Evolutionary conservation across 345 rosid species (phyloP), one percentile per base, ranked within the genome.

Genomic region (Stellera chamaejasme): DNA sequence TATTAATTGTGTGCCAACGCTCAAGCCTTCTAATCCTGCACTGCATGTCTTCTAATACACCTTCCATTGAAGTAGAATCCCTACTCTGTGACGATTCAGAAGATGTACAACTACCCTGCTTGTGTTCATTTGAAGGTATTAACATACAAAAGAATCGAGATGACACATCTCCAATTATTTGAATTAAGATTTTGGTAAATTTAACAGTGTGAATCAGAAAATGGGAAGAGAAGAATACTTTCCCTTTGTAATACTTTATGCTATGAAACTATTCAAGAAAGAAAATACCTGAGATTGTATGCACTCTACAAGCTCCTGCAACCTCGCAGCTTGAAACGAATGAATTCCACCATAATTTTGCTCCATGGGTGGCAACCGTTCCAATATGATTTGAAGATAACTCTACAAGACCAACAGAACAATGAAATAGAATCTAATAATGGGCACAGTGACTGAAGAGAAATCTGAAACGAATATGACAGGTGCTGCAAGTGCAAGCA

Each of bases 331-430:
- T 74, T 94, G 96, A 36, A 74, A 93, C 39, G 77, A 52, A 61
- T 80, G 95, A 58, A 90, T 82, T 45, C 95, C 97, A 48, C 69
- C 77, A 55, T 86, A 85, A 68, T 76, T 90, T 71, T 85, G 78
- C 70, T 82, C 95, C 23, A 63, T 59, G 47, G 86, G 74, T 5
- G 95, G 96, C 55, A 87, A 64, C 56, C 81, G 77, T 73, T 90
- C 97, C 82, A 87, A 61, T 66, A 90, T 74, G 71, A 94, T 94
- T 79, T 90, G 88, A 54, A 94, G 86, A 69, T 90, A 85, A 77
- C 97, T 90, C 99, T 82, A 50, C 16, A 54, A 62, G 50, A n/a
- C 57, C 27, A 50, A 63, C 43, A 58, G 1, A 13, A 10, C 60
- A 10, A 54, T 43, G 10, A 64, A 43, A 15, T 55, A 27, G 4